Evolutionary conservation across 768 basidiomycete genomes (phyloP).

Genomic region (Trichaptum fuscoviolaceum): DNA sequence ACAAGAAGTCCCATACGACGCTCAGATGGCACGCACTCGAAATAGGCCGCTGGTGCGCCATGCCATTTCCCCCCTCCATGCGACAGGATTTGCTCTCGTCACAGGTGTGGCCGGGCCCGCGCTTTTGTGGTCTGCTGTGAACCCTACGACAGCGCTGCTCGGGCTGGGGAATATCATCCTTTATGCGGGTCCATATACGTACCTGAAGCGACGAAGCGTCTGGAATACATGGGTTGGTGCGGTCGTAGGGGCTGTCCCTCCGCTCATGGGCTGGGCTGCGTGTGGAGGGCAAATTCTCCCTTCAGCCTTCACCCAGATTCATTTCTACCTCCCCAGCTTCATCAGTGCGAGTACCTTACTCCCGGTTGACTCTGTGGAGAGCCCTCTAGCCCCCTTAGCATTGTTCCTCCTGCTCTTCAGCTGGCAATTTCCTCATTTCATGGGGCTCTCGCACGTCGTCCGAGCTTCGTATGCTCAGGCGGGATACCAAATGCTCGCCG

Average conservation of each 20-base stretch:
- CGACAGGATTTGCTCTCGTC: conserved; percentile 65
- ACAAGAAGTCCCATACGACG: conserved; percentile 92
- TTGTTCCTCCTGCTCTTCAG: conserved; percentile 84
- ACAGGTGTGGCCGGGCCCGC: conserved; percentile 78
- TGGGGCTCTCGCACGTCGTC: conserved; percentile 82
- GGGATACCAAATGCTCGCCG: conserved; percentile 90
- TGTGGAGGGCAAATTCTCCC: conserved; percentile 78
- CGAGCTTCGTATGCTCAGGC: conserved; percentile 87
- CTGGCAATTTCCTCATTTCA: conserved; percentile 99
- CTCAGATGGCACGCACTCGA: conserved; percentile 92
- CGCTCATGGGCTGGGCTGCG: conserved; percentile 98
- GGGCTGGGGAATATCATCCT: conserved; percentile 82
- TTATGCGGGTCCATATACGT: conserved; percentile 91
- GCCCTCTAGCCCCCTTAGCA: conserved; percentile 74
- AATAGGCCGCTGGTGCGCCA: conserved; percentile 80
- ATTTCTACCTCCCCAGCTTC: conserved; percentile 58
- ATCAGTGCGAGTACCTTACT: conserved; percentile 27
- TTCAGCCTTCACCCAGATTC: conserved; percentile 49
- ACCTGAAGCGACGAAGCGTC: conserved; percentile 77
- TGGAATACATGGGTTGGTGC: conserved; percentile 94
- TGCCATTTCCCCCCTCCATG: conserved; percentile 82
- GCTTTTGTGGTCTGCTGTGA: conserved; percentile 77
- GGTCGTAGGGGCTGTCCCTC: conserved; percentile 88
- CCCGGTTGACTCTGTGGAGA: conserved; percentile 41
- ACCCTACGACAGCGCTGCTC: conserved; percentile 78